A percentile compares a stretch with the other conserved stretches of the same genome.
Evolutionary conservation across 345 rosid genomes (phyloP).

Genomic region (Capsella bursapastoris): DNA sequence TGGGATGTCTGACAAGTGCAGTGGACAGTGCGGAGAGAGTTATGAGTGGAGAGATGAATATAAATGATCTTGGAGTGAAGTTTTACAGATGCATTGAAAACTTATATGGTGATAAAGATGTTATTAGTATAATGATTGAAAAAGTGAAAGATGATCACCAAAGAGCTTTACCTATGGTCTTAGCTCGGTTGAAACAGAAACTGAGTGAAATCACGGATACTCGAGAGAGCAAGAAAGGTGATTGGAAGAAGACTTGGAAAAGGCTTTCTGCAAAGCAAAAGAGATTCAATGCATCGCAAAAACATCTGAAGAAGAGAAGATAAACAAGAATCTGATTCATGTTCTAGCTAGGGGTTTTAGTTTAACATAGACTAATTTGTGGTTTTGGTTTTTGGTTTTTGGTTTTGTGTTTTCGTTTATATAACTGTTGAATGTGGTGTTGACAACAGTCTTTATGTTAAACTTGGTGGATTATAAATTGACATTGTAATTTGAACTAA

Average conservation of each 20-base stretch:
- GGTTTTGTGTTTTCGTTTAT: no score
- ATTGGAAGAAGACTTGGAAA: constrained; percentile 11
- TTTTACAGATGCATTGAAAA: not conserved
- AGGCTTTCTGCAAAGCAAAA: not conserved
- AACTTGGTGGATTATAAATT: no score
- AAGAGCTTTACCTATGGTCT: constrained; percentile 18
- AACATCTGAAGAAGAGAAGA: not conserved
- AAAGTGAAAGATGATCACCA: constrained; percentile 4
- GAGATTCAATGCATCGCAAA: not conserved
- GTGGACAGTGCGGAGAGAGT: not conserved
- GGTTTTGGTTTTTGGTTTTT: no score
- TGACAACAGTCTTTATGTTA: no score
- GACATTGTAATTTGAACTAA: no score
- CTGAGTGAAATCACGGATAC: not conserved
- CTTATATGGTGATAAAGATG: not conserved
- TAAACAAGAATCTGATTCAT: not conserved
- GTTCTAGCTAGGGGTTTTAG: not conserved
- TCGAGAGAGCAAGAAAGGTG: not conserved
- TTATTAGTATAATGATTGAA: not conserved
- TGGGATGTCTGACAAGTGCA: not conserved
- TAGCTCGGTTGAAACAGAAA: constrained; percentile 13
- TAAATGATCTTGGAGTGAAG: constrained; percentile 2
- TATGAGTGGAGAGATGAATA: not conserved
- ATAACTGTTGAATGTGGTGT: no score
- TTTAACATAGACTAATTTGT: no score